Percentiles rank a stretch among this genome's conserved stretches.
Conservation (phyloP, 768 basidiomycete species). For the Lenzites betulinus region DNA sequence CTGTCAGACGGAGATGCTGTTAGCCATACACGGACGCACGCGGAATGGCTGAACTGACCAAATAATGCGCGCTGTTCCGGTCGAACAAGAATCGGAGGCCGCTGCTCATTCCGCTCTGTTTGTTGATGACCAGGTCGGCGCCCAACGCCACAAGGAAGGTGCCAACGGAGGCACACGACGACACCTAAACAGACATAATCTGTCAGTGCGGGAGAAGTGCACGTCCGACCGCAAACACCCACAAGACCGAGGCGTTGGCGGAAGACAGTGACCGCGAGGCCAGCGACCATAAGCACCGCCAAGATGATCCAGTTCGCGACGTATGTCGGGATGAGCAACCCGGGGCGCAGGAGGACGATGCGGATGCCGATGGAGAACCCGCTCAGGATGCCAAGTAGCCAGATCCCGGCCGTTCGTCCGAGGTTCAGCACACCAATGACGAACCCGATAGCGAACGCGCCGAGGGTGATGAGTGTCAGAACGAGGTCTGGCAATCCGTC, state of each 20-base stretch:
- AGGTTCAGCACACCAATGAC: slow-evolving; percentile 55
- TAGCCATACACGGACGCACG: neutral
- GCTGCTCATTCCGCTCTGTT: slow-evolving; percentile 62
- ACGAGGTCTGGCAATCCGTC: slow-evolving; percentile 53
- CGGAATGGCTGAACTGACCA: slow-evolving; percentile 38
- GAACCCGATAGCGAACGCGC: slow-evolving; percentile 53
- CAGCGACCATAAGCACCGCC: slow-evolving; percentile 44
- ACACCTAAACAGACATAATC: slow-evolving; percentile 24
- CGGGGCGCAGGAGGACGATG: slow-evolving; percentile 49
- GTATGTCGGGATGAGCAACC: slow-evolving; percentile 47
- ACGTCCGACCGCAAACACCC: slow-evolving; percentile 29
- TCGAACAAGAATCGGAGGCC: slow-evolving; percentile 68
- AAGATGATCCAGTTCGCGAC: slow-evolving; percentile 57
- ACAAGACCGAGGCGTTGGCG: slow-evolving; percentile 54
- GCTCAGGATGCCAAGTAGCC: slow-evolving; percentile 50
- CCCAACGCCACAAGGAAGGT: slow-evolving; percentile 61
- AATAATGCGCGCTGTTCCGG: slow-evolving; percentile 56
- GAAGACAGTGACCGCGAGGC: slow-evolving; percentile 45
- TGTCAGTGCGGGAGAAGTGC: neutral
- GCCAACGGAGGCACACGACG: slow-evolving; percentile 56
- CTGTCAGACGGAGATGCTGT: slow-evolving; percentile 31
- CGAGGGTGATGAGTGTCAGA: slow-evolving; percentile 50
- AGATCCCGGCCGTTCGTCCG: slow-evolving; percentile 48
- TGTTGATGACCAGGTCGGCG: slow-evolving; percentile 55
- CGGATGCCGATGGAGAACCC: slow-evolving; percentile 62